These are phyloP conservation scores for Metschnikowia cubensis DNA, from an alignment of 805 yeast species.

Conservation along the genomic window DNA sequence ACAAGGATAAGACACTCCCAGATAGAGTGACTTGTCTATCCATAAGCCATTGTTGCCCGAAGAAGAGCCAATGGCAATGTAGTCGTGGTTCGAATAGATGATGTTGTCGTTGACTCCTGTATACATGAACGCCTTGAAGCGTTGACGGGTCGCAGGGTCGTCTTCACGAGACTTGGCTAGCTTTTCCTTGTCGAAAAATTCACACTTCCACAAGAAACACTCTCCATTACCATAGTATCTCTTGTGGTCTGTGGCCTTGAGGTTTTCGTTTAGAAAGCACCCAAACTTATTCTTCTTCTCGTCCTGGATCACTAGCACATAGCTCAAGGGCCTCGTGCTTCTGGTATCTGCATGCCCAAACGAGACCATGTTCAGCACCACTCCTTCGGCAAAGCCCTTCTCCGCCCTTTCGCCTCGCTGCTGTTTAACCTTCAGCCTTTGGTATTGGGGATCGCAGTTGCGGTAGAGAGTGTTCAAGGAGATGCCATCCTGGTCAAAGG, in stretches of 20 bases:
- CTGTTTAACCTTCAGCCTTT: conserved; percentile 19
- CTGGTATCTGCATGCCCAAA: conserved; percentile 18
- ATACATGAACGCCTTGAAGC: conserved; percentile 78
- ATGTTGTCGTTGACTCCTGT: conserved; percentile 86
- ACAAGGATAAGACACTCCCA: conserved; percentile 76
- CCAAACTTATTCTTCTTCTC: conserved; percentile 65
- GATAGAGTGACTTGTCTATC: conserved; percentile 68
- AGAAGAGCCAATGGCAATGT: conserved; percentile 85
- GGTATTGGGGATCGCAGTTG: conserved; percentile 44
- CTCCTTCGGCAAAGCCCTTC: conserved; percentile 34
- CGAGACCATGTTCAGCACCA: conserved; percentile 32
- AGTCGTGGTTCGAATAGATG: conserved; percentile 73
- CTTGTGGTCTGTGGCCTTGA: conserved; percentile 66
- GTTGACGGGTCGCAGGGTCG: conserved; percentile 9
- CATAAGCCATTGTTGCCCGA: conserved; percentile 90
- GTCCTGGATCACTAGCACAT: conserved; percentile 70
- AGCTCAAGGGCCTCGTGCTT: conserved; percentile 53
- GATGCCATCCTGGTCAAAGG: conserved; percentile 91
- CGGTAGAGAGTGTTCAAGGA: conserved; percentile 76
- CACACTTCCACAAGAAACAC: conserved; percentile 87
- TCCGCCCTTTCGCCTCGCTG: conserved; percentile 16
- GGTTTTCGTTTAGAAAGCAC: conserved; percentile 68
- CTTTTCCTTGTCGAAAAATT: conserved; percentile 29
- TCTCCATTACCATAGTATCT: conserved; percentile 92
- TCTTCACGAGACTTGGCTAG: conserved; percentile 8